Evolutionary conservation across 306 rosid genomes (phyloP), one percentile per base, ranked within the genome.

Genomic region (Vigna angularis): DNA sequence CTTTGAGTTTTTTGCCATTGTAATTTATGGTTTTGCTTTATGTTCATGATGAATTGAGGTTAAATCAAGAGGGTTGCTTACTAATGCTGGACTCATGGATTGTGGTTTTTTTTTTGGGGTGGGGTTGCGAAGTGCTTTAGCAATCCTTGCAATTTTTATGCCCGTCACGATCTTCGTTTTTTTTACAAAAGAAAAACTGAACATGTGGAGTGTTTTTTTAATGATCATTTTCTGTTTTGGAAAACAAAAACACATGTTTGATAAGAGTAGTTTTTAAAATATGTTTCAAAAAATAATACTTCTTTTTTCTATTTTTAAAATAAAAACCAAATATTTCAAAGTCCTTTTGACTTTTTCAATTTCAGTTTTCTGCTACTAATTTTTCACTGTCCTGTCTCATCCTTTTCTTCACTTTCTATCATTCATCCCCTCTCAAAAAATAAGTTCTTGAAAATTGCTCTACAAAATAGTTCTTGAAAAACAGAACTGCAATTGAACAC

Each of bases 11-110:
- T 74, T 66, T 66, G 34, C 44, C 49, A 55, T 70, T 22, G 34
- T 64, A 38, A 61, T 75, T 75, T 51, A 75, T 70, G 47, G 32
- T 38, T 80, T 71, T 56, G 62, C 42, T 80, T 48, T 75, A 26
- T 75, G 36, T 64, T 70, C 63, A 53, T 63, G 59, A 67, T 68
- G 77, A 67, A 47, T 30, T 32, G 45, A 44, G 24, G 58, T 30
- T 18, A 74, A 66, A 36, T 12, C 42, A 49, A 75, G 18, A 75
- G 18, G 61, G 42, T 42, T 75, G 44, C 73, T 16, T 59, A 61
- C 13, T 14, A 45, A 55, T 66, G 70, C n/a, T 20, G 22, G 58
- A 50, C 28, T 51, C 57, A 8, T 62, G 65, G 24, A 16, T 30
- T 42, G 20, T 34, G 22, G 14, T 22, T 52, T 26, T 45, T 45